These are phyloP conservation scores for Candida alai DNA, from an alignment of 805 yeast genomes.

Conservation along the genomic window DNA sequence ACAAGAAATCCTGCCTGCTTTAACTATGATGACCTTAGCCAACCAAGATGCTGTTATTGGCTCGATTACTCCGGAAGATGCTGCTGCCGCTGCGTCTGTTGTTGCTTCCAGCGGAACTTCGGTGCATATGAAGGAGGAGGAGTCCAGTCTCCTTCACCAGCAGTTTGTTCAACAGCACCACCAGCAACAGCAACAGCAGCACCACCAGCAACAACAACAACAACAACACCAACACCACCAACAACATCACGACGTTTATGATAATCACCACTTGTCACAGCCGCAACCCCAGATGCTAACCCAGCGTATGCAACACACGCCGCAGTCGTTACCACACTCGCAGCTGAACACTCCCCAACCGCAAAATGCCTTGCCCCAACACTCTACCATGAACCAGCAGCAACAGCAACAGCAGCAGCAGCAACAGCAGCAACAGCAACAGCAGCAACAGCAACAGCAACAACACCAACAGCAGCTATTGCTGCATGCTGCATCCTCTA, in stretches of 20 bases:
- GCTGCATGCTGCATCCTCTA: slow-evolving; percentile 11
- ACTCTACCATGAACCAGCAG: slow-evolving; percentile 3
- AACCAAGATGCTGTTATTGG: slow-evolving; percentile 11
- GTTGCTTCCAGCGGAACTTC: slow-evolving; percentile 13
- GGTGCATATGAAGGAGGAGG: slow-evolving; percentile 9
- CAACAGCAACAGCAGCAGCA: slow-evolving; percentile 7
- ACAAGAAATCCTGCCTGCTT: too few species aligned
- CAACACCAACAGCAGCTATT: slow-evolving; percentile 14
- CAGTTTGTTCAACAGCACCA: slow-evolving; percentile 4
- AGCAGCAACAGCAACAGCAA: slow-evolving; percentile 7
- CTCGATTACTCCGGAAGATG: slow-evolving; percentile 11
- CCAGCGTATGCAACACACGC: slow-evolving; percentile 11
- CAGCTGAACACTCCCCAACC: slow-evolving; percentile 9
- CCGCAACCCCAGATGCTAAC: slow-evolving; percentile 11
- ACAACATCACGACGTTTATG: slow-evolving; percentile 5
- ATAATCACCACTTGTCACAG: slow-evolving; percentile 5
- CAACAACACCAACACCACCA: slow-evolving; percentile 11
- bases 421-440: slow-evolving; percentile 5
- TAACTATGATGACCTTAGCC: too few species aligned
- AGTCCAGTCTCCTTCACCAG: slow-evolving; percentile 4
- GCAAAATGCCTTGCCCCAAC: slow-evolving; percentile 4
- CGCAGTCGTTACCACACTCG: slow-evolving; percentile 6
- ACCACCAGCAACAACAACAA: slow-evolving; percentile 8
- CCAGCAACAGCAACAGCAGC: slow-evolving; percentile 9
- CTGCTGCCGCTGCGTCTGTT: slow-evolving; percentile 21